Conservation (phyloP, 495 filamentous ascomycete species). For the Amphirosellinia nigrospora region DNA sequence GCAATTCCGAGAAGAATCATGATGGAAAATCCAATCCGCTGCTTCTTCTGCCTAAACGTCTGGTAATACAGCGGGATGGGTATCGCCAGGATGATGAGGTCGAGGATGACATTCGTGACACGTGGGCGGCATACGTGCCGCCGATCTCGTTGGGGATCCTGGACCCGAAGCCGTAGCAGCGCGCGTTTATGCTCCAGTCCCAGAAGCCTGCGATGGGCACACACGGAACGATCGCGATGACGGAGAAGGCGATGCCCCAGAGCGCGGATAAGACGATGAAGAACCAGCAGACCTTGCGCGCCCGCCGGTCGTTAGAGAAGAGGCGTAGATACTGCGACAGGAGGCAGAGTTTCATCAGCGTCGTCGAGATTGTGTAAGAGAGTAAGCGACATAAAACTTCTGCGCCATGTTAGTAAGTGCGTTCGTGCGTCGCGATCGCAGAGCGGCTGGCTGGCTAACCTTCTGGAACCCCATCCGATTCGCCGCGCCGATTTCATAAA, state of each 20-base stretch:
- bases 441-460: conserved; percentile 29
- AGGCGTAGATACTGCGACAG: conserved; percentile 41
- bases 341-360: conserved; percentile 38
- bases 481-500: conserved; percentile 24
- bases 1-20: conserved; percentile 35
- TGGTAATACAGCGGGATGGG: conserved; percentile 38
- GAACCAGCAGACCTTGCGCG: conserved; percentile 33
- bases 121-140: conserved; percentile 36
- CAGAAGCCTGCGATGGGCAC: conserved; percentile 40
- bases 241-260: conserved; percentile 39
- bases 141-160: conserved; percentile 29
- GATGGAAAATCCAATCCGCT: conserved; percentile 35
- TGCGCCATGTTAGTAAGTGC: conserved; percentile 10
- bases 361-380: conserved; percentile 39
- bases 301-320: conserved; percentile 27
- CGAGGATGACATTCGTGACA: conserved; percentile 35
- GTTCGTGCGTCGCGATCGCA: neutral
- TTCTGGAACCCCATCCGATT: conserved; percentile 35
- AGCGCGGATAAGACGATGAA: conserved; percentile 30
- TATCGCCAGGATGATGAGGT: conserved; percentile 39
- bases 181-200: conserved; percentile 27
- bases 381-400: conserved; percentile 38
- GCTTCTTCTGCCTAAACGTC: conserved; percentile 32
- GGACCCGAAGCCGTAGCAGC: conserved; percentile 43
- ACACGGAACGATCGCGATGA: conserved; percentile 38